These are phyloP conservation scores for Penicillium bialowiezense DNA, from an alignment of 495 filamentous ascomycete genomes.

Conservation along the genomic window DNA sequence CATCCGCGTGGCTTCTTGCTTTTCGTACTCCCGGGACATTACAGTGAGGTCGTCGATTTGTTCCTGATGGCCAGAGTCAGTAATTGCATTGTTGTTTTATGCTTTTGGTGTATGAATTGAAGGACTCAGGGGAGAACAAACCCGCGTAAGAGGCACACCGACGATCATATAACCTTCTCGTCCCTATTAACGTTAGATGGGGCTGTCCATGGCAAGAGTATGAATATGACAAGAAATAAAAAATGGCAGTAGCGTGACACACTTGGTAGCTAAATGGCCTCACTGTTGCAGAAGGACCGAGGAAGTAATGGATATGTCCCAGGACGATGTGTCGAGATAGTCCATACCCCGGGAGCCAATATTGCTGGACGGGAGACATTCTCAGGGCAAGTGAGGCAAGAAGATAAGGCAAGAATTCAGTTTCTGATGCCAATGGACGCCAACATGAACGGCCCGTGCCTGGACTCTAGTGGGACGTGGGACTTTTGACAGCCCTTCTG, in stretches of 20 bases:
- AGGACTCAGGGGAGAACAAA: conserved; percentile 22
- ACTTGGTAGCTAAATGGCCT: conserved; percentile 53
- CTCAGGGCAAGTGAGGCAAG: conserved; percentile 5
- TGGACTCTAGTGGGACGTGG: conserved; percentile 1
- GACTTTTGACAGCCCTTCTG: conserved; percentile 6
- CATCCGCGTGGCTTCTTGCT: conserved; percentile 51
- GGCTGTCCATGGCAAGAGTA: conserved; percentile 15
- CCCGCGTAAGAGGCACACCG: conserved; percentile 50
- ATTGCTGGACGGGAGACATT: conserved; percentile 43
- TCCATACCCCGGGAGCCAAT: conserved; percentile 53
- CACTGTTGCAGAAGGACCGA: conserved; percentile 48
- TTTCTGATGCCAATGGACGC: conserved; percentile 7
- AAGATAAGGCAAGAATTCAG: conserved; percentile 2
- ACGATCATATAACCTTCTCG: conserved; percentile 54
- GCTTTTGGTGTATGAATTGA: too few relatives aligned
- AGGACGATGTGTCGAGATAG: conserved; percentile 54
- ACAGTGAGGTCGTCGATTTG: conserved; percentile 53
- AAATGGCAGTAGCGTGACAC: conserved; percentile 11
- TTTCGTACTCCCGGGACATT: conserved; percentile 53
- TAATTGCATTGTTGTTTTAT: neutral
- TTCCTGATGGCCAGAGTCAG: conserved; percentile 28
- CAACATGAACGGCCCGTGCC: conserved; percentile 8
- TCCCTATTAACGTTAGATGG: conserved; percentile 35
- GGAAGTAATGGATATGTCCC: conserved; percentile 51
- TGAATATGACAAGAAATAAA: neutral